phyloP scores from a whole-genome alignment of 345 rosid species.

The Lagerstroemia speciosa region DNA sequence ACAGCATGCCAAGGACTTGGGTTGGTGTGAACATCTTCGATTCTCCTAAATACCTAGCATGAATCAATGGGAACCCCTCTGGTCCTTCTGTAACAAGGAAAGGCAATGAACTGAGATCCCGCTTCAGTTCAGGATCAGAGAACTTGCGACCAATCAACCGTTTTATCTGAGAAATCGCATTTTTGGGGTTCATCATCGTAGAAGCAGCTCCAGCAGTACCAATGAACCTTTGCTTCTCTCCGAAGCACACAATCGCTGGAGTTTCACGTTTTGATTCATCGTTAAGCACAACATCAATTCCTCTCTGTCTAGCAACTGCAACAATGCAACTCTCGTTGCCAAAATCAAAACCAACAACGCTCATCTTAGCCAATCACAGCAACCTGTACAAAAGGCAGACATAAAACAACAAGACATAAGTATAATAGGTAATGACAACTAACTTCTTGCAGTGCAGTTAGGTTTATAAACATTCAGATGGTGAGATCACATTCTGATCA shows the following conservation, averaged over 20 bases:
- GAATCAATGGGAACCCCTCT: conserved; percentile 85
- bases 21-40: conserved; percentile 69
- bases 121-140: conserved; percentile 83
- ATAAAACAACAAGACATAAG: background rate
- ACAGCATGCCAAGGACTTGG: conserved; percentile 85
- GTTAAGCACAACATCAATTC: conserved; percentile 95
- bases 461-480: too few relatives aligned
- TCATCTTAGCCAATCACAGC: conserved; percentile 39
- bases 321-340: conserved; percentile 96
- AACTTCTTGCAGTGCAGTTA: background rate
- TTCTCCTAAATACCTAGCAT: conserved; percentile 78
- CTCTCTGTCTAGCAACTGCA: conserved; percentile 97
- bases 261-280: conserved; percentile 99
- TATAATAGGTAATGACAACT: background rate
- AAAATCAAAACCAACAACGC: conserved; percentile 98
- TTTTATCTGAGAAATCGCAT: conserved; percentile 64
- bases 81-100: conserved; percentile 70
- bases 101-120: conserved; percentile 71
- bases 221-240: conserved; percentile 76
- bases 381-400: background rate
- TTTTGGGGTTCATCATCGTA: conserved; percentile 64
- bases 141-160: conserved; percentile 50
- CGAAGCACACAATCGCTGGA: conserved; percentile 62
- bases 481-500: too few relatives aligned
- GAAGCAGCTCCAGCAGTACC: conserved; percentile 81